phyloP scores from a whole-genome alignment of 1,284 basidiomycete species.

The Athelia sp. region DNA sequence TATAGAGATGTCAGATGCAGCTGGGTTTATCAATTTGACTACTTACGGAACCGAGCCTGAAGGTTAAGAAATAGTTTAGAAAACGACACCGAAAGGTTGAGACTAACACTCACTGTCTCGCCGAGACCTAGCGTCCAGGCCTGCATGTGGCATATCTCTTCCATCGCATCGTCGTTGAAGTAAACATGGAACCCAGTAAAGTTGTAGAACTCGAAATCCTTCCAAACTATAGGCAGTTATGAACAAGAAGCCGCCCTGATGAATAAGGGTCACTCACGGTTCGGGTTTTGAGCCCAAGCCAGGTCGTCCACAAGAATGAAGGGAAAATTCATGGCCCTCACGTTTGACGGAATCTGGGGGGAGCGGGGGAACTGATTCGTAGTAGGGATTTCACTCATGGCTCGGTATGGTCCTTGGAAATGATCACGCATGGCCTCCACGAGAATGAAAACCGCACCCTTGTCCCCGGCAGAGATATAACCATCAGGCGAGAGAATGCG shows the following conservation, averaged over 20 bases:
- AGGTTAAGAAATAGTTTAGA: not conserved
- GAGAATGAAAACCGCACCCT: slow-evolving; percentile 22
- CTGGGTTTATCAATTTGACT: not conserved
- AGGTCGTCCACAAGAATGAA: slow-evolving; percentile 21
- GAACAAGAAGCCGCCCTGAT: not conserved
- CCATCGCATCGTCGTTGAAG: slow-evolving; percentile 22
- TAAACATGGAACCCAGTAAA: slow-evolving; percentile 22
- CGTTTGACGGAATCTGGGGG: slow-evolving; percentile 10
- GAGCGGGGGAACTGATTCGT: slow-evolving; percentile 14
- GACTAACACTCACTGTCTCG: slow-evolving; percentile 12
- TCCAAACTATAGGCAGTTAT: slow-evolving; percentile 4
- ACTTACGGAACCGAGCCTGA: not conserved
- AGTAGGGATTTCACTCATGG: slow-evolving; percentile 18
- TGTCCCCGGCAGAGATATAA: slow-evolving; percentile 10
- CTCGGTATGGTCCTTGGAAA: slow-evolving; percentile 13
- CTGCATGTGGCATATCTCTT: slow-evolving; percentile 19
- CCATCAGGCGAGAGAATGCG: not conserved
- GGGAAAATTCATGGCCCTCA: slow-evolving; percentile 17
- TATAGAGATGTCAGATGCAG: not conserved
- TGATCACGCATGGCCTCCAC: slow-evolving; percentile 9
- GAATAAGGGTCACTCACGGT: slow-evolving; percentile 4
- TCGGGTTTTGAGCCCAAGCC: slow-evolving; percentile 17
- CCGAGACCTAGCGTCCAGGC: slow-evolving; percentile 23
- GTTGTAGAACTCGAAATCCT: slow-evolving; percentile 27
- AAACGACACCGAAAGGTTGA: slow-evolving; percentile 7